Conservation (phyloP, 1,284 basidiomycete genomes). For the Fomitopsis pinicola region DNA sequence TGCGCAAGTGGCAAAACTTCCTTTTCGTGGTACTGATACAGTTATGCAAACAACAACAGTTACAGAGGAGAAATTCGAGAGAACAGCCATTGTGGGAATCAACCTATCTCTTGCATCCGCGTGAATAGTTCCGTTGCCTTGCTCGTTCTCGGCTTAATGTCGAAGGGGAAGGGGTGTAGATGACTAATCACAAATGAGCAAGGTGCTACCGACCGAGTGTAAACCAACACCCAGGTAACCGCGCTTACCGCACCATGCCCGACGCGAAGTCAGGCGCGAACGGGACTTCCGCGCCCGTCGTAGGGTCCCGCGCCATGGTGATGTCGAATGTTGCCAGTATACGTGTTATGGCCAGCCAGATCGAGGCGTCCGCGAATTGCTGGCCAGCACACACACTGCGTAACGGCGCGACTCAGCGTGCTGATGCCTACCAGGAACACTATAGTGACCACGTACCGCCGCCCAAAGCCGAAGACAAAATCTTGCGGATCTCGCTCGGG, state of each 20-base stretch:
- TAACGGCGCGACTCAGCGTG: not conserved
- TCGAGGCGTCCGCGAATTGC: not conserved
- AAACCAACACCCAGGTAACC: not conserved
- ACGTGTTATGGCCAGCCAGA: not conserved
- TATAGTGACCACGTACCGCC: slow-evolving; percentile 32
- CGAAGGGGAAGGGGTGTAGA: too few species aligned
- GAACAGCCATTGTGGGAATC: too few species aligned
- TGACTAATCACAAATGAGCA: not conserved
- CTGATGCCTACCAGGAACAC: not conserved
- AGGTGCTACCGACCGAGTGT: not conserved
- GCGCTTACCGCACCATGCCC: too few species aligned
- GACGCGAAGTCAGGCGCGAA: too few species aligned
- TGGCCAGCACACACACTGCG: not conserved
- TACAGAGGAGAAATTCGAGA: too few species aligned
- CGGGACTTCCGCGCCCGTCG: not conserved
- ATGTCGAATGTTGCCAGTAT: not conserved
- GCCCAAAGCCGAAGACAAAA: slow-evolving; percentile 17
- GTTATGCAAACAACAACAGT: too few species aligned
- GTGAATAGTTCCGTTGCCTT: too few species aligned
- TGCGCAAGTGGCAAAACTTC: too few species aligned
- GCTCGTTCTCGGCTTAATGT: too few species aligned
- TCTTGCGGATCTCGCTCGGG: slow-evolving; percentile 11
- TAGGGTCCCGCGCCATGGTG: not conserved
- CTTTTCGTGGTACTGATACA: too few species aligned
- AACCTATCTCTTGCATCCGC: too few species aligned